Base-by-base conservation (phyloP, 2,329 filamentous ascomycete species). In the Colletotrichum liriopes region DNA sequence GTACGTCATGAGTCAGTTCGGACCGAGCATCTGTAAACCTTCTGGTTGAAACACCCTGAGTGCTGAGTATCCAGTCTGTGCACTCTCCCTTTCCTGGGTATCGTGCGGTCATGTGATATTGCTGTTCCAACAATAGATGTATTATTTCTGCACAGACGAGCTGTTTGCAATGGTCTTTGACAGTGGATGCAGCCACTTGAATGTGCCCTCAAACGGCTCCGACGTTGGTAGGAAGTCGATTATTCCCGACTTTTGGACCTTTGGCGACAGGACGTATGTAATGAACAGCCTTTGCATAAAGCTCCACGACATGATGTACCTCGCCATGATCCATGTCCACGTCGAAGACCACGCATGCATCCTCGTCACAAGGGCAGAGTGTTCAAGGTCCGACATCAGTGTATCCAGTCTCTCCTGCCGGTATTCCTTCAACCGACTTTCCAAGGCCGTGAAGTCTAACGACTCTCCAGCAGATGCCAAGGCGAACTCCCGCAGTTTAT, bases 261-360 rank as follows among this genome's bases (percentile, higher is more conserved):
- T 32, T 3, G 73, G 73, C 2, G 73, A 68, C 12, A 73, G 65
- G 5, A 72, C 49, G 12, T 69, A 71, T 6, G 45, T 35, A 5
- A 73, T 18, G 12, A 74, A 37, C 1, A 74, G 65, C 12, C 29
- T 65, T 12, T 72, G 49, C 2, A 76, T 51, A 18, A 74, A 64
- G 2, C 37, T 35, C 26, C 16, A 71, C 1, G 56, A 75, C 29
- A 78, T 7, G 9, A 79, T 37, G 43, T 75, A 77, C 20, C 77
- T 72, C 8, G 69, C 74, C 3, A 77, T 20, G 8, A 79, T 23
- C 43, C 76, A 78, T 39, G 77, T 77, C 8, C 70, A 29, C n/a
- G 67, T 69, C 47, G 74, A 78, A 3, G 74, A 75, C 78, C 78
- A 79, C 0, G 76, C 74, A 12, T 78, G 77, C 23, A 78, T 29